phyloP scores from a whole-genome alignment of 768 basidiomycete genomes.

The Pulveroboletus sp. region DNA sequence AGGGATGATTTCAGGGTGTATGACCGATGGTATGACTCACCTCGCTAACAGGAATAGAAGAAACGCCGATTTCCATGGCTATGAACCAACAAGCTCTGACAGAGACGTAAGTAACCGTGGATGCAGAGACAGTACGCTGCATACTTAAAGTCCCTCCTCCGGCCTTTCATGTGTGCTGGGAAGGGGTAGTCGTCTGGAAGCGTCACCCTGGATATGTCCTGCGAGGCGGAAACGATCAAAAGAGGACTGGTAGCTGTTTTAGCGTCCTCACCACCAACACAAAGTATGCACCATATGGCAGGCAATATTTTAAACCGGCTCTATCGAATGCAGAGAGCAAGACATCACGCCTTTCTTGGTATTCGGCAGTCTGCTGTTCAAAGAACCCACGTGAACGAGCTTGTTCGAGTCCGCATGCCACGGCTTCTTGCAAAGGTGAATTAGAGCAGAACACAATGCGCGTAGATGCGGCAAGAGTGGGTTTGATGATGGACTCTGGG shows the following conservation, averaged over 20 bases:
- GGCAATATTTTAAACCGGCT: constrained; percentile 78
- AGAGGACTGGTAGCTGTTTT: neutral
- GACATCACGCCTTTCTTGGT: constrained; percentile 73
- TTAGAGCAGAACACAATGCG: constrained; percentile 95
- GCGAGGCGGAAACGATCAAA: constrained; percentile 5
- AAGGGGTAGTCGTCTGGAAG: constrained; percentile 83
- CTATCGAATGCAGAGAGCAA: constrained; percentile 75
- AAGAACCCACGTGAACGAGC: constrained; percentile 72
- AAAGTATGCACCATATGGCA: constrained; percentile 91
- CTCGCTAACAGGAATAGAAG: constrained; percentile 93
- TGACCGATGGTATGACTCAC: constrained; percentile 38
- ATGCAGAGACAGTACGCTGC: constrained; percentile 12
- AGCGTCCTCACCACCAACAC: constrained; percentile 63
- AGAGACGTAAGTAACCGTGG: constrained; percentile 9
- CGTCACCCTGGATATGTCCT: constrained; percentile 77
- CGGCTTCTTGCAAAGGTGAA: constrained; percentile 92
- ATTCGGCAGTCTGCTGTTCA: constrained; percentile 68
- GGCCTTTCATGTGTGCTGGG: constrained; percentile 65
- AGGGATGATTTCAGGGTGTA: constrained; percentile 3
- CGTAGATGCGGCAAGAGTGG: constrained; percentile 85
- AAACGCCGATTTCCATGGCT: constrained; percentile 84
- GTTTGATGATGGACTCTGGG: constrained; percentile 72
- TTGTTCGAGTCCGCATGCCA: constrained; percentile 83
- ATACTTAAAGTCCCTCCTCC: constrained; percentile 85
- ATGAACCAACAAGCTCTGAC: constrained; percentile 92